Evolutionary conservation across 192 early-diverging fungal species (phyloP), one percentile per base, ranked within the genome.

Genomic region (Gryganskiella cystojenkinii): DNA sequence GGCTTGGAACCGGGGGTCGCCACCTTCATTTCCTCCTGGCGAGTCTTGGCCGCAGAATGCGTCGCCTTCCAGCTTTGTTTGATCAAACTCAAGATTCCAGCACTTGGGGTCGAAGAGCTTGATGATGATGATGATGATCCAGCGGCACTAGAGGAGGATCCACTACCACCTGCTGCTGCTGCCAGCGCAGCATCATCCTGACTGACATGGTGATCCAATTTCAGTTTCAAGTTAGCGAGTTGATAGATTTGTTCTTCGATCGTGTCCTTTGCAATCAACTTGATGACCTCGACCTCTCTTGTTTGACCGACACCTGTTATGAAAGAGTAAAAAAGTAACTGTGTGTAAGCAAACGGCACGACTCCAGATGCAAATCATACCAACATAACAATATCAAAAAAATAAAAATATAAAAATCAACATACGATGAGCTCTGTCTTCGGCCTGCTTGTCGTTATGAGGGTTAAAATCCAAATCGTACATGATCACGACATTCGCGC

Each of bases 401-500:
- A 47, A 49, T 31, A 42, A 6, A 60, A 46, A 24, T 33, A 27
- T 10, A 56, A 35, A 28, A 49, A 63, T 22, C 34, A 2, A 79
- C 74, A 76, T 84, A 81, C 92, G 90, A 80, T 93, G 92, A 2
- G 94, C 95, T 4, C 96, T 88, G 61, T 95, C 94, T 75, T 95
- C 92, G 0, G 96, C 96, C 71, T 94, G 92, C 24, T 84, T 82
- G 57, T 92, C 93, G 51, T 92, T 90, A 17, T 95, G 95, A 1
- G 96, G 96, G 56, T 98, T 98, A 67, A 92, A 95, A 24, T 96
- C 96, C 52, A 91, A 42, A 35, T 91, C 91, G 62, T 86, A 90
- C 51, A 92, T 83, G n/a, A 93, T 88, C 7, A 95, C 93, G 5
- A 91, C 85, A 59, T 92, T 91, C 31, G 93, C 92, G 7, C 87